phyloP scores from a whole-genome alignment of 495 filamentous ascomycete genomes.

The Penicillium cinerascens region DNA sequence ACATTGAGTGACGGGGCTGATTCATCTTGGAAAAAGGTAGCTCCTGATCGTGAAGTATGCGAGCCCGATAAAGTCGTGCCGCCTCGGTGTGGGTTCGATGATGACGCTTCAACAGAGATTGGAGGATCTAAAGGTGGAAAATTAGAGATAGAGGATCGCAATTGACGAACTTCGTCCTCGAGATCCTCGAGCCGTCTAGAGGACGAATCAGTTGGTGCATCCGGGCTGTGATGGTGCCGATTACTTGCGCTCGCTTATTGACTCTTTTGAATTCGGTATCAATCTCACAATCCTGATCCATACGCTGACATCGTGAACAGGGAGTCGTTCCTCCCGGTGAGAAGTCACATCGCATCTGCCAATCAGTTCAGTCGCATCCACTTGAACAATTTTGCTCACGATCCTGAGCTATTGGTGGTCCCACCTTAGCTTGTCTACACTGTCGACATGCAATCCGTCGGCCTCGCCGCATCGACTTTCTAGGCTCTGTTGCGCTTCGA shows the following conservation, averaged over 20 bases:
- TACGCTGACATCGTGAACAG: slow-evolving; percentile 10
- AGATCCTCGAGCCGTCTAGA: slow-evolving; percentile 12
- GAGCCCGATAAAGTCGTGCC: no score
- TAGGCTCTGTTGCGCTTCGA: no score
- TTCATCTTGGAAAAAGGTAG: no score
- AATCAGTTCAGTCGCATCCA: no score
- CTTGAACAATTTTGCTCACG: no score
- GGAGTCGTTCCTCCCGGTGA: slow-evolving; percentile 4
- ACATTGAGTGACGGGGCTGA: no score
- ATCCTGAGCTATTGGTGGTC: no score
- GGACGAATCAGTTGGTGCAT: background rate
- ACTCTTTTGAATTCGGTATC: slow-evolving; percentile 15
- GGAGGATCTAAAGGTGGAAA: slow-evolving; percentile 1
- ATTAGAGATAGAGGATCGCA: slow-evolving; percentile 8
- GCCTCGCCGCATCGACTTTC: background rate
- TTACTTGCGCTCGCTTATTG: slow-evolving; percentile 13
- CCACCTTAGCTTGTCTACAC: slow-evolving; percentile 18
- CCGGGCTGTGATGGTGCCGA: no score
- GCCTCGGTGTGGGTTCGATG: no score
- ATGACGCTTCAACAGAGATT: background rate
- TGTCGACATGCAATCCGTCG: slow-evolving; percentile 12
- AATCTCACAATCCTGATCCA: slow-evolving; percentile 9
- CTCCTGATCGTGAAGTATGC: no score
- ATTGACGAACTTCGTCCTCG: slow-evolving; percentile 11
- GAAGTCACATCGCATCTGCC: slow-evolving; percentile 16